Base-by-base conservation (phyloP, 768 basidiomycete species). In the Fistulinella prunicolor region DNA sequence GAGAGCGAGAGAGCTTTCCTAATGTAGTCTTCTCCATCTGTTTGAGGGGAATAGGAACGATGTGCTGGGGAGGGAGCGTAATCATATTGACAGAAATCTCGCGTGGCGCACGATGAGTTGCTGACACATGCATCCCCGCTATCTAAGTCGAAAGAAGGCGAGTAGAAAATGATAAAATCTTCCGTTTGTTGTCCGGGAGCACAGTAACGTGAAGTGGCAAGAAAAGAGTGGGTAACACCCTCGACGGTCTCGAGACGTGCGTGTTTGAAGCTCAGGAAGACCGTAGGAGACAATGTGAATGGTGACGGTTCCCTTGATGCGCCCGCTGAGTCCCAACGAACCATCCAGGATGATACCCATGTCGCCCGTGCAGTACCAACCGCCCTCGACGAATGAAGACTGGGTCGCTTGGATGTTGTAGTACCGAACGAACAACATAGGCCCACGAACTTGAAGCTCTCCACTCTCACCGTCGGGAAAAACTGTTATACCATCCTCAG, bases 1-100 rank as follows among this genome's bases (percentile, higher is more conserved):
- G 59, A 6, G 70, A 54, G 2, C 66, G 63, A 12, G 73, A 73
- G 9, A 74, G 64, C 48, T 74, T 74, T 12, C 72, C 73, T 3
- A 74, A 63, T 0, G 73, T 68, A 1, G 71, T 73, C 58, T 70
- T 73, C 42, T 70, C 66, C 57, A 74, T 71, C 21, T 60, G 63
- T 37, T 63, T 55, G 23, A 58, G 52, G 9, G 71, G 65, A n/a
- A 74, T 70, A 19, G 73, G 72, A 22, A 74, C 48, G 32, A 73
- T 63, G 38, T 61, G 48, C 38, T 69, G 68, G 2, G 73, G 73
- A 14, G 69, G 66, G 12, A 63, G 57, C 6, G 61, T 59, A 39
- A 63, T 61, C 61, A 63, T 63, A 46, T 56, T 63, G 20, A 64
- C 40, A 1, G 59, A 59, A 13, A 64, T 59, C 6, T 63, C 61